Conservation (phyloP, 768 basidiomycete species). For the Leucocoprinus birnbaumii region DNA sequence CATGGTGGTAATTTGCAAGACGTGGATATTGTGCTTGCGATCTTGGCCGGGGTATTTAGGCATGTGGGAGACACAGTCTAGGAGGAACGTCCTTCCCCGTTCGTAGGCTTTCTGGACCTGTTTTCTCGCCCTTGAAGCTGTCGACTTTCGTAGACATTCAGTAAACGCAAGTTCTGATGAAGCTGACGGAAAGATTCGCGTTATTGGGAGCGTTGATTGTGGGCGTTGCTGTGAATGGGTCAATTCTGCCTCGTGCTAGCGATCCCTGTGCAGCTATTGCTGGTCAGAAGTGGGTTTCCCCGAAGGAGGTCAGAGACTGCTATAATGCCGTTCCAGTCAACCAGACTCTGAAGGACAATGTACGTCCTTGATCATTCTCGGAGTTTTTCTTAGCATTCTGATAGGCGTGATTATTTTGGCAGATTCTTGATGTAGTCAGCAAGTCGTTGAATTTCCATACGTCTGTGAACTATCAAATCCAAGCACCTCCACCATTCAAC, state of each 20-base stretch:
- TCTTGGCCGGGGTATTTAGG: too few species aligned
- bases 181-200: not conserved
- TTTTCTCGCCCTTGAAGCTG: not conserved
- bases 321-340: conserved; percentile 49
- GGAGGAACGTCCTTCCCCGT: too few species aligned
- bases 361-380: conserved; percentile 22
- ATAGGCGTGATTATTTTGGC: not conserved
- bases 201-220: conserved; percentile 3
- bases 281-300: conserved; percentile 56
- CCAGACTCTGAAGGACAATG: conserved; percentile 46
- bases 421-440: conserved; percentile 60
- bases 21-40: not conserved
- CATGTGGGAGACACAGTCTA: too few species aligned
- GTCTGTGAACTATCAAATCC: conserved; percentile 56
- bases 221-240: not conserved
- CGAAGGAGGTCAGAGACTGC: conserved; percentile 49
- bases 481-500: conserved; percentile 50
- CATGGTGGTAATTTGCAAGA: not conserved
- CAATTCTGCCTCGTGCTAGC: conserved; percentile 3
- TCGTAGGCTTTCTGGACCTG: not conserved
- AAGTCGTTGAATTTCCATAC: conserved; percentile 63
- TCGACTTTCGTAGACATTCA: not conserved
- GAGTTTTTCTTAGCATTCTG: not conserved
- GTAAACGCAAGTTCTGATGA: not conserved
- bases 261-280: conserved; percentile 56